Base-by-base conservation (phyloP, 176 grass and related monocot genomes). In the Bolboschoenus planiculmis region DNA sequence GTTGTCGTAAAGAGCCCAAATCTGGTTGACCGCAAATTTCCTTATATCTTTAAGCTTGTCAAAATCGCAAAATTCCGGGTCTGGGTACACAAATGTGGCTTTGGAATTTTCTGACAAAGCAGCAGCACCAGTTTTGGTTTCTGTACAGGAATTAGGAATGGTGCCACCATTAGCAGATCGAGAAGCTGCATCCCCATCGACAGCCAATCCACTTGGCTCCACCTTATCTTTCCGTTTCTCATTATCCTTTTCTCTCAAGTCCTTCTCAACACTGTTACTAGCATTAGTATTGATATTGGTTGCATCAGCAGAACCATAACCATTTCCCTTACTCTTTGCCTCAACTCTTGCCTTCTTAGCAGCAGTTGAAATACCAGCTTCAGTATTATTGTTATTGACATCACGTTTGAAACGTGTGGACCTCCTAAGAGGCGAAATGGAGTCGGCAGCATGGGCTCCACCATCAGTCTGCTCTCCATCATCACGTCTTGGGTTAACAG, bases 1-100 rank as follows among this genome's bases (percentile, higher is more conserved):
- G 79, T 84, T 85, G 86, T 97, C 95, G 78, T 97, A 97, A 71
- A 94, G 78, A 72, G 95, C 88, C 95, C 92, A 94, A 61, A 97
- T 92, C 87, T 97, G 90, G 83, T 87, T 88, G 60, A 85, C 85
- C 56, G 35, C 42, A 85, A 97, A 94, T 80, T 89, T 14, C 81
- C n/a, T 85, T 78, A 58, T 57, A 82, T 88, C 85, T 83, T 86
- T 97, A 7, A 84, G 42, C 73, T 91, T 91, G 56, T 97, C 92
- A 88, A 97, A 97, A 80, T 94, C 86, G 1, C 77, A 97, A 82
- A 97, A 87, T 75, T 97, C 95, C 60, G 92, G 83, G 85, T 97
- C 95, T 57, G 92, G 92, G 47, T 92, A 90, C 39, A 78, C 79
- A 58, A 92, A 82, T 4, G 23, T 20, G 39, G 20, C 30, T 20